Percentiles rank a stretch among this genome's conserved stretches.
These are phyloP conservation scores for Teratosphaeria nubilosa DNA, from an alignment of 2,329 filamentous ascomycete genomes.

Conservation along the genomic window DNA sequence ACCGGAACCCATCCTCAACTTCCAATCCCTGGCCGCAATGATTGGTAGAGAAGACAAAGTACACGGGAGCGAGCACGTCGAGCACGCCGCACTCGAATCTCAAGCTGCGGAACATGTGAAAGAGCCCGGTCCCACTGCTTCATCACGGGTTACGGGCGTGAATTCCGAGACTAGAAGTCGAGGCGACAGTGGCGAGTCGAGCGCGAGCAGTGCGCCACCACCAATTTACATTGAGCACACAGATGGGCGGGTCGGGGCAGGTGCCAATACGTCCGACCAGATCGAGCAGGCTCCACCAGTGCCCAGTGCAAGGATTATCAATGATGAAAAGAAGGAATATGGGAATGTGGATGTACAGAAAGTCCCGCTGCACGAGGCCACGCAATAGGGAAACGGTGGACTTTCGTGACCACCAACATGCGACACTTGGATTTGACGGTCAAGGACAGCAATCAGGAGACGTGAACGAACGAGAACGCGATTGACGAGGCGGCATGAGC, in stretches of 20 bases:
- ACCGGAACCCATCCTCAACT: conserved; percentile 81
- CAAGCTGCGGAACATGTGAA: conserved; percentile 12
- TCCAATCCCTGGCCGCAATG: conserved; percentile 74
- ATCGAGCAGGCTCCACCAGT: conserved; percentile 11
- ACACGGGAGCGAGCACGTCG: conserved; percentile 29
- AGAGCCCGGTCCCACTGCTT: conserved; percentile 11
- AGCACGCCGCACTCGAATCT: conserved; percentile 20
- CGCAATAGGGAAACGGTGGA: conserved; percentile 5
- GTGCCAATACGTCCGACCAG: conserved; percentile 7
- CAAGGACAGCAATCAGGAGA: not conserved
- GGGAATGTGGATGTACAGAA: conserved; percentile 12
- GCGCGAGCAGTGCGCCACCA: conserved; percentile 14
- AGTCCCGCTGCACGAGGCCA: conserved; percentile 7
- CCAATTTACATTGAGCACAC: conserved; percentile 14
- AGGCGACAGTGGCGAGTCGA: conserved; percentile 21
- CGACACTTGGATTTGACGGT: not conserved
- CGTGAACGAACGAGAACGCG: not conserved
- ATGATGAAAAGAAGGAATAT: conserved; percentile 14
- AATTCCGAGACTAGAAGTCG: conserved; percentile 11
- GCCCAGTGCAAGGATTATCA: conserved; percentile 4
- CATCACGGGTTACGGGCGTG: conserved; percentile 3
- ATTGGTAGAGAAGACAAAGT: conserved; percentile 56
- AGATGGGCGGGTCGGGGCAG: not conserved
- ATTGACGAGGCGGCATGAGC: not conserved
- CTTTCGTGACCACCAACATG: not conserved